Evolutionary conservation across 1,284 basidiomycete species (phyloP), one percentile per base, ranked within the genome.

Genomic region (Tremellales sp.): DNA sequence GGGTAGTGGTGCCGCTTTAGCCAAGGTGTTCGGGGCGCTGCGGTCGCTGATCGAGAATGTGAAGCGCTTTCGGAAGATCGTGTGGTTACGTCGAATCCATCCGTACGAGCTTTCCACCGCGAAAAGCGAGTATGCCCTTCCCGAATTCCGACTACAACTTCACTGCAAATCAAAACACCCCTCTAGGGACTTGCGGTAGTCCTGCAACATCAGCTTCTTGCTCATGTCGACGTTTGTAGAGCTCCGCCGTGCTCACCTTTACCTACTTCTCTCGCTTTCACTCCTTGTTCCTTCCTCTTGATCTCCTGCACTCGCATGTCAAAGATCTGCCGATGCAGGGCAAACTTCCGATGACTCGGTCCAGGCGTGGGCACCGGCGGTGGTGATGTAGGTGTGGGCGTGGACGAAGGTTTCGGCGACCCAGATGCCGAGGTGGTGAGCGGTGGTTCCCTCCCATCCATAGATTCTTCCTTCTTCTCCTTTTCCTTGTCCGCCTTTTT

Each of bases 291-390:
- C 45, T 57, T 57, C 36, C 52, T 37, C 46, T 56, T 59, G 8
- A 70, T 31, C 46, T 73, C 72, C 8, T 56, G 53, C 48, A 60
- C 59, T 31, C 72, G 52, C 60, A 65, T 70, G 25, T 68, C 67
- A 35, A 73, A 75, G 25, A 75, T 64, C 33, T 58, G 52, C 10
- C 73, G 53, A 54, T 75, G 73, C 11, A 75, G 55, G 11, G 65
- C 64, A 37, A 57, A 75, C 52, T 71, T 73, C n/a, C 58, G 50
- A 55, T 75, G 73, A 11, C 62, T 62, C 2, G 62, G 52, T 5
- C 54, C 53, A 1, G 59, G 47, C 8, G 49, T 33, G 6, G 54
- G 31, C 2, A 48, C 46, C 1, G 59, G 53, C n/a, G 52, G 52
- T 7, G 53, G 40, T 8, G 57, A 45, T 23, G 46, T 45, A 4